A percentile compares a stretch with the other conserved stretches of the same genome.
Conservation (phyloP, 2,329 filamentous ascomycete genomes). For the Thielaviopsis euricoi region DNA sequence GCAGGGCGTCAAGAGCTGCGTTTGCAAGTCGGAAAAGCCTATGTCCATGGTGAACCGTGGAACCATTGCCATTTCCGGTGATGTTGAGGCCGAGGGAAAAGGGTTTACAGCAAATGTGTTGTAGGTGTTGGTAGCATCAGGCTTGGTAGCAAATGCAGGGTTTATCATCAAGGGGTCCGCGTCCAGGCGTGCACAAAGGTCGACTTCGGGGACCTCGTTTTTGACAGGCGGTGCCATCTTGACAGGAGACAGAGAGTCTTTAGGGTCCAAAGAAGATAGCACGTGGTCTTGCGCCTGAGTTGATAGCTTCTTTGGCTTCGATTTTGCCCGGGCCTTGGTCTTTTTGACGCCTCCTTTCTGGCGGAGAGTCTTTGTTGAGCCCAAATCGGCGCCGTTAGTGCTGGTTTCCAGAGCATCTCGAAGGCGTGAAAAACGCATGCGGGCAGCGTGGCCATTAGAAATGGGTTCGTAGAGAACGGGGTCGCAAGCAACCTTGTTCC, state of each 20-base stretch:
- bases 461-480: slow-evolving; percentile 37
- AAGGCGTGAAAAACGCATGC: slow-evolving; percentile 43
- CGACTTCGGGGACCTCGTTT: neutral
- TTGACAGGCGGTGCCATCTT: neutral
- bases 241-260: neutral
- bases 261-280: neutral
- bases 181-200: neutral
- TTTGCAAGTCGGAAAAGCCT: too few relatives aligned
- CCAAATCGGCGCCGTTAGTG: neutral
- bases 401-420: slow-evolving; percentile 15
- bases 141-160: neutral
- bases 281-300: neutral
- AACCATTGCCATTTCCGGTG: neutral
- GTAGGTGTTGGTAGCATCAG: neutral
- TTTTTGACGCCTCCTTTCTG: slow-evolving; percentile 21
- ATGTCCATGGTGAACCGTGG: neutral
- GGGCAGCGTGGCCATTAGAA: slow-evolving; percentile 42
- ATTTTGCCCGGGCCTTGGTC: slow-evolving; percentile 20
- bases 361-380: neutral
- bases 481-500: slow-evolving; percentile 38
- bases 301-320: slow-evolving; percentile 24
- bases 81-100: neutral
- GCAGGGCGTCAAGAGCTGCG: neutral
- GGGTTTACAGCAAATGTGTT: neutral
- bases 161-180: neutral